phyloP scores from a whole-genome alignment of 208 protist genomes.

The Herpetomonas tarakana region DNA sequence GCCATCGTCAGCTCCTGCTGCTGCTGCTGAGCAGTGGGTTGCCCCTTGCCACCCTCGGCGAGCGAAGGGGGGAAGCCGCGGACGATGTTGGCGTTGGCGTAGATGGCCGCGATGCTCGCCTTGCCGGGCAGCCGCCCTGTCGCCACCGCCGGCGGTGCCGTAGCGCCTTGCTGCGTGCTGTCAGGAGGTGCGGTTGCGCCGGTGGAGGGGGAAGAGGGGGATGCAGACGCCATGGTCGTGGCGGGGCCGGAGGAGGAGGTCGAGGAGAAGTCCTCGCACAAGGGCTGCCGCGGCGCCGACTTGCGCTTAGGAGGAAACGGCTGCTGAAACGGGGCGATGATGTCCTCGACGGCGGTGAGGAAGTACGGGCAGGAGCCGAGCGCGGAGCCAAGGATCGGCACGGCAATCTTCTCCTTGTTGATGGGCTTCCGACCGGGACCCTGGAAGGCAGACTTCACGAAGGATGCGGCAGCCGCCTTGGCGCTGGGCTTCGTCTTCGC shows the following conservation, averaged over 20 bases:
- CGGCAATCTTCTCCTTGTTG: slow-evolving; percentile 29
- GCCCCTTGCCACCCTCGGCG: not conserved
- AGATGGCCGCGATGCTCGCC: slow-evolving; percentile 25
- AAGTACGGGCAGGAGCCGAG: slow-evolving; percentile 48
- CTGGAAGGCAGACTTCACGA: slow-evolving; percentile 21
- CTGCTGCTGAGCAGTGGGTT: not conserved
- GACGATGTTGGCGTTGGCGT: slow-evolving; percentile 13
- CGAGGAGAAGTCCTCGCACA: not conserved
- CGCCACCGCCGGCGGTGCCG: not conserved
- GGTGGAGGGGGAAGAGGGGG: not conserved
- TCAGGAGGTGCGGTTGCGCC: not conserved
- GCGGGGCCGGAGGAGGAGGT: not conserved
- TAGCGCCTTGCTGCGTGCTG: not conserved
- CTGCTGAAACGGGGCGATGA: slow-evolving; percentile 28
- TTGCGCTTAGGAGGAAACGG: slow-evolving; percentile 21
- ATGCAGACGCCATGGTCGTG: too few relatives aligned
- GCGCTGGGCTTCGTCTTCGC: slow-evolving; percentile 8
- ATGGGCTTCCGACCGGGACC: slow-evolving; percentile 4
- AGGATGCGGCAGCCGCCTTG: slow-evolving; percentile 17
- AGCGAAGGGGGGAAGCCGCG: not conserved
- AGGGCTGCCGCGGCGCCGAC: not conserved
- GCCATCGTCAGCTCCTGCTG: not conserved
- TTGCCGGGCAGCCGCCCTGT: not conserved
- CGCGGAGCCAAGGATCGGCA: slow-evolving; percentile 52
- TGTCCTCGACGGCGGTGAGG: slow-evolving; percentile 43